phyloP scores from a whole-genome alignment of 305 asterid species.

The Solanum hybrid region DNA sequence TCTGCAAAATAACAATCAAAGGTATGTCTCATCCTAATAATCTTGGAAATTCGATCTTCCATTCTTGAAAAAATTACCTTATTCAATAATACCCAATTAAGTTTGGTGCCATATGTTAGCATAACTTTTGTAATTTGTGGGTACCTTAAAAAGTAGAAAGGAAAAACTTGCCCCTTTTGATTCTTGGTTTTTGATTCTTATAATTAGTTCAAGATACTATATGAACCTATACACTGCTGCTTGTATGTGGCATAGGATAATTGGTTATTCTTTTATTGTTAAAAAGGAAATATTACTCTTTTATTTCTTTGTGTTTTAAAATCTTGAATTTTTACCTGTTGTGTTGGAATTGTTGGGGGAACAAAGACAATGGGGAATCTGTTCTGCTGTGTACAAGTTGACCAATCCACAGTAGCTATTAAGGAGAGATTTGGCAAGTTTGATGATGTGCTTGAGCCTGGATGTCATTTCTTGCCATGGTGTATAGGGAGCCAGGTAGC shows the following conservation, averaged over 20 bases:
- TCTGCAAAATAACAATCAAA: background rate
- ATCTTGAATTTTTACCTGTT: background rate
- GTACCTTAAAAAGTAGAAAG: background rate
- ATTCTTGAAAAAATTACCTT: background rate
- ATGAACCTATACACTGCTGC: background rate
- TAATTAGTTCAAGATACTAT: background rate
- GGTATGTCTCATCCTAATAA: background rate
- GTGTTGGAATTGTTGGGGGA: background rate
- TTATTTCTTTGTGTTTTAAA: background rate
- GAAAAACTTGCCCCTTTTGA: background rate
- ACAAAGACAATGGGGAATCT: slow-evolving; percentile 26
- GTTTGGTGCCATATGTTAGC: background rate
- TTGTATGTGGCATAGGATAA: background rate
- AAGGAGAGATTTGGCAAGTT: slow-evolving; percentile 32
- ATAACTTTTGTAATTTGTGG: background rate
- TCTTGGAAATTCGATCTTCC: background rate
- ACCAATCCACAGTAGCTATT: slow-evolving; percentile 30
- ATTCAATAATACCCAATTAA: background rate
- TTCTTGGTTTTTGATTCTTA: background rate
- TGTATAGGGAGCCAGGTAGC: slow-evolving; percentile 24
- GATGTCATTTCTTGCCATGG: slow-evolving; percentile 43
- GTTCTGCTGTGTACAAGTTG: slow-evolving; percentile 29
- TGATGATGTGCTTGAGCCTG: slow-evolving; percentile 33
- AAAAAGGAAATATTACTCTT: background rate
- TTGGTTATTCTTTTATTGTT: background rate